Evolutionary conservation across 306 rosid species (phyloP).

Genomic region (Lathyrus sativus): DNA sequence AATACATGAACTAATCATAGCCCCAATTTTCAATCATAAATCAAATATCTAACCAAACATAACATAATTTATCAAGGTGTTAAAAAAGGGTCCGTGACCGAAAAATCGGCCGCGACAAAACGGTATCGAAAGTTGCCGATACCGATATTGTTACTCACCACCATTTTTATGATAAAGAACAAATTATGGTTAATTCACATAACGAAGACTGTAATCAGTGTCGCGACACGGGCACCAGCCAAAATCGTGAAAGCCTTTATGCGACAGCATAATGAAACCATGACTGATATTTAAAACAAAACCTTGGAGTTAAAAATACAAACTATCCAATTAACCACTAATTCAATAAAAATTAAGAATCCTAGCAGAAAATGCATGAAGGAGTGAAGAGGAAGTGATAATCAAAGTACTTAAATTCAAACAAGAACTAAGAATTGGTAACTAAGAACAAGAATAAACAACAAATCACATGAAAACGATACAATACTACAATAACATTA

Average conservation of each 20-base stretch:
- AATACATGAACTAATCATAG: background rate
- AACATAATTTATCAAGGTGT: background rate
- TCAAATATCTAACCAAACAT: conserved; percentile 5
- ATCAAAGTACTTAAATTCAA: conserved; percentile 3
- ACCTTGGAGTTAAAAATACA: background rate
- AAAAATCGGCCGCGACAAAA: too few relatives aligned
- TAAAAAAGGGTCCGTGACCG: background rate
- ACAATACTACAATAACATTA: background rate
- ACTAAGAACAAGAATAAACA: background rate
- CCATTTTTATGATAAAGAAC: too few relatives aligned
- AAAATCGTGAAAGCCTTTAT: too few relatives aligned
- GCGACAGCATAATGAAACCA: too few relatives aligned
- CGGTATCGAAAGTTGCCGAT: too few relatives aligned
- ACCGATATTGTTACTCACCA: too few relatives aligned
- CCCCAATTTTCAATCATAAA: background rate
- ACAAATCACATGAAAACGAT: background rate
- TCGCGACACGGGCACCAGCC: too few relatives aligned
- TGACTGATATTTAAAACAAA: too few relatives aligned
- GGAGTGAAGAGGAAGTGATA: conserved; percentile 9
- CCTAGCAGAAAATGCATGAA: conserved; percentile 6
- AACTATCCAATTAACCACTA: background rate
- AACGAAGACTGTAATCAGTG: too few relatives aligned
- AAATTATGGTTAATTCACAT: too few relatives aligned
- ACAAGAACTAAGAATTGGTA: background rate
- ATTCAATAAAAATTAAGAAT: background rate